Evolutionary conservation across 257 asterid genomes (phyloP).

Genomic region (Eustoma russellianum): DNA sequence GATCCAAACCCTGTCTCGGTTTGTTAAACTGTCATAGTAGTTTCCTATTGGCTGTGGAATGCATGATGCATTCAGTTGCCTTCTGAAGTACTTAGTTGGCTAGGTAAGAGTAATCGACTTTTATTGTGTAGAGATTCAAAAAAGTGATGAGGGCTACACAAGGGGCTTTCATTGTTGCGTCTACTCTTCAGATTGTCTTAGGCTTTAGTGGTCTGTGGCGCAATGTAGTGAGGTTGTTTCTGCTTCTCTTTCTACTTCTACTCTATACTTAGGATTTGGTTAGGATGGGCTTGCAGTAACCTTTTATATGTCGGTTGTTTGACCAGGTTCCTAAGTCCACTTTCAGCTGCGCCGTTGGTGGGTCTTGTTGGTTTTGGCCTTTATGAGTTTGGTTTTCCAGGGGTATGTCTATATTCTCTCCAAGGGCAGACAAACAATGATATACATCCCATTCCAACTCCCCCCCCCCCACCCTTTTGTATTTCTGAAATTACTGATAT

Average conservation of each 20-base stretch:
- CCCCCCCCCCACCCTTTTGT: background rate
- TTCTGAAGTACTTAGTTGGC: background rate
- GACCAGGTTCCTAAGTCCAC: slow-evolving; percentile 61
- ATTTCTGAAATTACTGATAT: background rate
- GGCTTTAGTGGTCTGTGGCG: slow-evolving; percentile 98
- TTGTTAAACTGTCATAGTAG: slow-evolving; percentile 10
- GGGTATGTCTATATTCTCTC: slow-evolving; percentile 33
- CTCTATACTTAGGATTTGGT: background rate
- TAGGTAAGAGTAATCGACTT: background rate
- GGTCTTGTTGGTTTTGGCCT: slow-evolving; percentile 67
- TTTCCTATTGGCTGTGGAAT: background rate
- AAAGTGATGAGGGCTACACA: slow-evolving; percentile 86
- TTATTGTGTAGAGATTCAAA: slow-evolving; percentile 45
- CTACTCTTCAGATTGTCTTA: slow-evolving; percentile 68
- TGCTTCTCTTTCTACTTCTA: background rate
- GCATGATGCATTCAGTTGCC: background rate
- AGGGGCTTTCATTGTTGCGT: slow-evolving; percentile 77
- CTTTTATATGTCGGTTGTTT: background rate
- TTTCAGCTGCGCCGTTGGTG: slow-evolving; percentile 74
- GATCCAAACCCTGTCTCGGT: slow-evolving; percentile 79
- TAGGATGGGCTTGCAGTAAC: background rate
- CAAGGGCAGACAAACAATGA: background rate
- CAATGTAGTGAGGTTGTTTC: slow-evolving; percentile 46
- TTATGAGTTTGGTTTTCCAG: slow-evolving; percentile 73
- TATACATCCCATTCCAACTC: no score